These are phyloP conservation scores for Diplodia mutila DNA, from an alignment of 2,329 filamentous ascomycete genomes.

Conservation along the genomic window DNA sequence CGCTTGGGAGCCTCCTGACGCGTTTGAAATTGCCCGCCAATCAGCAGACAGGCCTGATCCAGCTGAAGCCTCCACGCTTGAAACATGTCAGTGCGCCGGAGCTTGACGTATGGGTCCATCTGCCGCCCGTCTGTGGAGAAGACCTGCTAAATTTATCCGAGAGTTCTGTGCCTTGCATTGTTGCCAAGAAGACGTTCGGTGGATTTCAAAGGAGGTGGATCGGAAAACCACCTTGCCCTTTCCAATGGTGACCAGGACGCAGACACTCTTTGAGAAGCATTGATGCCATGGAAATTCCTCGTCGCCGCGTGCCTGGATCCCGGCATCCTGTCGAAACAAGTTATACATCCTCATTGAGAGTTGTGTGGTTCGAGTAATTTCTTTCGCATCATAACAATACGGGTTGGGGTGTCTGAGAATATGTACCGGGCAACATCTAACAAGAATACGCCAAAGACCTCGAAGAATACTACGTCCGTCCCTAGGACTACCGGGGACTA, in stretches of 20 bases:
- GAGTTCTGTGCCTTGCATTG: not conserved
- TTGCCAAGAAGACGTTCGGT: not conserved
- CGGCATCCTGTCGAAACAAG: too few species aligned
- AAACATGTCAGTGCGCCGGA: not conserved
- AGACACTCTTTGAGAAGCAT: not conserved
- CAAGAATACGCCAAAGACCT: not conserved
- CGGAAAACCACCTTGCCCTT: not conserved
- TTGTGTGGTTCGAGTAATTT: not conserved
- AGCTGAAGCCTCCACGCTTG: not conserved
- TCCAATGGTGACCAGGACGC: too few species aligned
- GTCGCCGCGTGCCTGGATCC: too few species aligned
- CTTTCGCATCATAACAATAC: not conserved
- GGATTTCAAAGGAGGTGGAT: too few species aligned
- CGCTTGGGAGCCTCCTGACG: constrained; percentile 11
- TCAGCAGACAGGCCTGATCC: not conserved
- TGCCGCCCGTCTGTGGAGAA: not conserved
- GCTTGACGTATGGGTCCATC: not conserved
- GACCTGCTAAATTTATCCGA: not conserved
- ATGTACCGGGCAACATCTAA: not conserved
- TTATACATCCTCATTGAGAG: too few species aligned
- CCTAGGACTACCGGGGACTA: too few species aligned
- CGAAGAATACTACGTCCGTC: not conserved
- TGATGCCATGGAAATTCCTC: too few species aligned
- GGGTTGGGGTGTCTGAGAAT: not conserved
- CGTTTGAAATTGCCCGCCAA: constrained; percentile 20